Evolutionary conservation across 257 asterid genomes (phyloP), one percentile per base, ranked within the genome.

Genomic region (Solanum peruvianum): DNA sequence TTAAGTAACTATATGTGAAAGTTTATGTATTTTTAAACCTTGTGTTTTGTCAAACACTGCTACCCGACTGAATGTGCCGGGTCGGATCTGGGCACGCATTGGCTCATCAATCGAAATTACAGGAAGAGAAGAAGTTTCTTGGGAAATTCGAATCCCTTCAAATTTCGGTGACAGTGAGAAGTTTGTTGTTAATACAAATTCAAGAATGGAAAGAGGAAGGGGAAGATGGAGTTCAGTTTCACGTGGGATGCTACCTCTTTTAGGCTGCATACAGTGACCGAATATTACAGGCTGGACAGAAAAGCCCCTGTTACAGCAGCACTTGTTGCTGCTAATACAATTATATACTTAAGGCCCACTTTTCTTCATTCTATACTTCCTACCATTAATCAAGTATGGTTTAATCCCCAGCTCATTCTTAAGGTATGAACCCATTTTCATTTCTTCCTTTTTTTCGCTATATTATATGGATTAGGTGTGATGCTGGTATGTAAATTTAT

Each of bases 231-330:
- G 11, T 60, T 86, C 75, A 15, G 84, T n/a, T 85, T 86, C 87
- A 10, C 82, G 91, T 25, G 96, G 97, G 39, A 94, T 95, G 98
- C 86, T 94, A 23, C 96, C 96, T 49, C 88, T 95, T 71, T 93
- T 95, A 9, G 91, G 82, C 86, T 92, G 41, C 97, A 97, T 88
- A 96, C 98, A 83, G 87, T 93, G 87, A 89, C 86, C 70, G 98
- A 95, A 88, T 97, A 95, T 81, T 88, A 86, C 88, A 92, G 95
- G 47, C 94, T 91, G 39, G 94, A 94, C 23, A 87, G 98, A 70
- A 95, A 94, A 87, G 98, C 99, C 20, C 99, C 98, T 4, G 92
- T 94, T 84, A 97, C 99, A 78, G 98, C 99, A 44, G 96, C 90
- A 31, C 94, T 97, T 27, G 85, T 94, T 37, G 97, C 98, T 0